Evolutionary conservation across 208 protist genomes (phyloP).

Genomic region (Wallacemonas sp.): DNA sequence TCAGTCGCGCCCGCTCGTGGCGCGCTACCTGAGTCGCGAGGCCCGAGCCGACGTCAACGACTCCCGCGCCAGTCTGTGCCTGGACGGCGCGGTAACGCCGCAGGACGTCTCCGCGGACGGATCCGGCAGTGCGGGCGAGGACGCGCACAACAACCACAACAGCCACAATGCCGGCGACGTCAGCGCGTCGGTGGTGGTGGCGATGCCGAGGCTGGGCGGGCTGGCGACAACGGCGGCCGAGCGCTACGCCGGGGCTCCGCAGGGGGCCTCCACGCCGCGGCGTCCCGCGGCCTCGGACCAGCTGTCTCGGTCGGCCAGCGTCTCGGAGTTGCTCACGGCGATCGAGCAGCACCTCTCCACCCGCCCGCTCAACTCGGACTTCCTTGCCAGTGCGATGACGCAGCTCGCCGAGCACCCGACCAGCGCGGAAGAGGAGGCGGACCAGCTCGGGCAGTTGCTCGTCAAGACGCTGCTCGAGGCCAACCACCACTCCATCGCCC

Average conservation of each 20-base stretch:
- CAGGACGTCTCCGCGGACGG: not conserved
- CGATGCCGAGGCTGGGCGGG: too few species aligned
- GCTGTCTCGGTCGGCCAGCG: constrained; percentile 21
- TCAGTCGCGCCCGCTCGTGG: constrained; percentile 52
- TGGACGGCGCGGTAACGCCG: not conserved
- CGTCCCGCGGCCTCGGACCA: constrained; percentile 21
- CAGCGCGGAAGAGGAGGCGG: constrained; percentile 37
- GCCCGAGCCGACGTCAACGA: not conserved
- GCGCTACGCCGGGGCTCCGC: not conserved
- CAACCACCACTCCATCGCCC: constrained; percentile 42
- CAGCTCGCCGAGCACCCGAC: constrained; percentile 38
- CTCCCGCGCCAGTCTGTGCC: not conserved
- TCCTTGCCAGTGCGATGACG: constrained; percentile 48
- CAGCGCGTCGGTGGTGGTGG: too few species aligned
- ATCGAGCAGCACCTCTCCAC: constrained; percentile 31
- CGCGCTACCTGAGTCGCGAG: constrained; percentile 41
- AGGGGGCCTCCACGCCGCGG: constrained; percentile 10
- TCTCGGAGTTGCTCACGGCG: constrained; percentile 19
- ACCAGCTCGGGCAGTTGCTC: constrained; percentile 44
- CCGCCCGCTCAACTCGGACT: constrained; percentile 20
- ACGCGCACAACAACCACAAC: not conserved
- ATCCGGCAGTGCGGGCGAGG: not conserved
- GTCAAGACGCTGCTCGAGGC: constrained; percentile 31
- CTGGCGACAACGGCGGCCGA: too few species aligned
- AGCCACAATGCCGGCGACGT: too few species aligned